phyloP scores from a whole-genome alignment of 192 early-diverging fungal species.

The Allomyces macrogynus region DNA sequence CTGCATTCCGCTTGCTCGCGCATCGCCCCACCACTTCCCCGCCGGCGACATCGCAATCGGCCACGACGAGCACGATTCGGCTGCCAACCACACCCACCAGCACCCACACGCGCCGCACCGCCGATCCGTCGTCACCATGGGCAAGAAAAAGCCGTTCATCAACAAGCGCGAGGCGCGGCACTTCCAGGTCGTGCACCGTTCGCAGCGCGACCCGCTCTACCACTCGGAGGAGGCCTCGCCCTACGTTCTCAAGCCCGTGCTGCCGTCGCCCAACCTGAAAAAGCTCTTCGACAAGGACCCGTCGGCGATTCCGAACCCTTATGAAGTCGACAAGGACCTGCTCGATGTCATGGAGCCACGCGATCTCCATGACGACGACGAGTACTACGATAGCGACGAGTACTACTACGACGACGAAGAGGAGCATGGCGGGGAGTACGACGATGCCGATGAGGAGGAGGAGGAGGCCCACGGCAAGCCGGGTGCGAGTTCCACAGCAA shows the following conservation, averaged over 20 bases:
- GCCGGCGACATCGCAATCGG: no score
- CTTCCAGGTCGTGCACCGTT: slow-evolving; percentile 85
- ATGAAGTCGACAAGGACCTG: slow-evolving; percentile 6
- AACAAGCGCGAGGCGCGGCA: slow-evolving; percentile 65
- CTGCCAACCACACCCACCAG: no score
- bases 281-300: background rate
- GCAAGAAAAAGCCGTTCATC: slow-evolving; percentile 58
- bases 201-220: slow-evolving; percentile 78
- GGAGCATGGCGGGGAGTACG: slow-evolving; percentile 9
- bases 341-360: slow-evolving; percentile 9
- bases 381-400: slow-evolving; percentile 12
- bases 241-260: slow-evolving; percentile 59
- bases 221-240: slow-evolving; percentile 56
- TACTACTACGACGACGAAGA: slow-evolving; percentile 17
- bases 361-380: slow-evolving; percentile 10
- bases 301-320: background rate
- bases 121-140: slow-evolving; percentile 14
- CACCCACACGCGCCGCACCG: no score
- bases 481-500: no score
- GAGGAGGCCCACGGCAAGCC: background rate
- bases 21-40: no score
- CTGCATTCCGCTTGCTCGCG: no score
- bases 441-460: slow-evolving; percentile 6
- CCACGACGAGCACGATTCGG: no score
- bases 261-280: slow-evolving; percentile 21